These are phyloP conservation scores for Eucalyptus erythrocorys DNA, from an alignment of 345 rosid genomes.

Conservation along the genomic window DNA sequence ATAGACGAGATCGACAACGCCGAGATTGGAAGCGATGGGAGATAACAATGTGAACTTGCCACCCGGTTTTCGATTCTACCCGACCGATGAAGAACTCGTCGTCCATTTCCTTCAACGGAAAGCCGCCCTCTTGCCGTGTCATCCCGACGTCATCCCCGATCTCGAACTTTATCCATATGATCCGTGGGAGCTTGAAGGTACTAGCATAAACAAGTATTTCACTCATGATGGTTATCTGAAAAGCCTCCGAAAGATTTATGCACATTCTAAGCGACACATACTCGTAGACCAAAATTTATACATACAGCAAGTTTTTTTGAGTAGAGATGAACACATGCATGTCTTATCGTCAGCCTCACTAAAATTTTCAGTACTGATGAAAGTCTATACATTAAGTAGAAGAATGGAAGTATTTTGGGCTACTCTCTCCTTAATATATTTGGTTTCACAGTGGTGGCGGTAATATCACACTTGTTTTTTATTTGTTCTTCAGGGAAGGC, in stretches of 20 bases:
- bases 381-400: background rate
- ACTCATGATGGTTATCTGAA: background rate
- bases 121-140: constrained; percentile 74
- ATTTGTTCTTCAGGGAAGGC: constrained; percentile 57
- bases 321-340: background rate
- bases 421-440: background rate
- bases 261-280: background rate
- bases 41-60: constrained; percentile 49
- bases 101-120: constrained; percentile 96
- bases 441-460: background rate
- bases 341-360: background rate
- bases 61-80: constrained; percentile 83
- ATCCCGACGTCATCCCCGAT: constrained; percentile 94
- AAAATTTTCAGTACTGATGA: background rate
- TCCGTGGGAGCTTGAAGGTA: constrained; percentile 97
- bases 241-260: background rate
- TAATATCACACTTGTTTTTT: background rate
- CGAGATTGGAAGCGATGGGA: constrained; percentile 15
- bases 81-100: constrained; percentile 86
- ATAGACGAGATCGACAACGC: background rate
- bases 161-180: constrained; percentile 75
- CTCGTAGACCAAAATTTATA: background rate
- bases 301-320: background rate
- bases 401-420: background rate
- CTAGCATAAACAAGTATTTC: background rate